phyloP scores from a whole-genome alignment of 2,329 filamentous ascomycete species.

The Rhytidhysteron rufulum region DNA sequence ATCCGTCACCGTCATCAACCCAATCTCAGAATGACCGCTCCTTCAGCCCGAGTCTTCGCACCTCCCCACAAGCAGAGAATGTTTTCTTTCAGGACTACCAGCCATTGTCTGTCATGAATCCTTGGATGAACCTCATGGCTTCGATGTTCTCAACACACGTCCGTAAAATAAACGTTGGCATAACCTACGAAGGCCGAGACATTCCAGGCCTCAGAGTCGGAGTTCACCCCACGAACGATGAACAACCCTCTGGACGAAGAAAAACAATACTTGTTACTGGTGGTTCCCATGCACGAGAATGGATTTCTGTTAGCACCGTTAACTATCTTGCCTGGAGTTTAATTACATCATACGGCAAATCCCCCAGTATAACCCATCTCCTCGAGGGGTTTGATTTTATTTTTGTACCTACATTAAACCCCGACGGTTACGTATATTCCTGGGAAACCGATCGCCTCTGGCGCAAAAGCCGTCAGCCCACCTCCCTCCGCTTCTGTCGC shows the following conservation, averaged over 20 bases:
- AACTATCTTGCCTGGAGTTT: slow-evolving; percentile 88
- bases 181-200: slow-evolving; percentile 81
- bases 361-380: slow-evolving; percentile 66
- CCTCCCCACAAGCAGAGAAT: slow-evolving; percentile 45
- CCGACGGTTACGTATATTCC: slow-evolving; percentile 90
- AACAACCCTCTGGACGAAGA: slow-evolving; percentile 48
- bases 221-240: slow-evolving; percentile 49
- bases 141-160: slow-evolving; percentile 87
- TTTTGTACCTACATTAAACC: slow-evolving; percentile 84
- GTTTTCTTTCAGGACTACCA: slow-evolving; percentile 94
- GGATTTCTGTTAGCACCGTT: slow-evolving; percentile 90
- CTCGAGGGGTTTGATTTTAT: slow-evolving; percentile 83
- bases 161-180: slow-evolving; percentile 70
- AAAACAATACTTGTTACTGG: slow-evolving; percentile 80
- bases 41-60: slow-evolving; percentile 23
- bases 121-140: slow-evolving; percentile 86
- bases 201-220: slow-evolving; percentile 80
- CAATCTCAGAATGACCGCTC: slow-evolving; percentile 22
- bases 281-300: slow-evolving; percentile 90
- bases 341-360: slow-evolving; percentile 77
- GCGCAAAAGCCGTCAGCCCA: slow-evolving; percentile 90
- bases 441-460: slow-evolving; percentile 90
- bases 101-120: slow-evolving; percentile 75
- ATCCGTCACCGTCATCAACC: slow-evolving; percentile 49
- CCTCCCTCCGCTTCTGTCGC: slow-evolving; percentile 74